phyloP scores from a whole-genome alignment of 2,329 filamentous ascomycete genomes.

The Fusarium solani-melongenae region DNA sequence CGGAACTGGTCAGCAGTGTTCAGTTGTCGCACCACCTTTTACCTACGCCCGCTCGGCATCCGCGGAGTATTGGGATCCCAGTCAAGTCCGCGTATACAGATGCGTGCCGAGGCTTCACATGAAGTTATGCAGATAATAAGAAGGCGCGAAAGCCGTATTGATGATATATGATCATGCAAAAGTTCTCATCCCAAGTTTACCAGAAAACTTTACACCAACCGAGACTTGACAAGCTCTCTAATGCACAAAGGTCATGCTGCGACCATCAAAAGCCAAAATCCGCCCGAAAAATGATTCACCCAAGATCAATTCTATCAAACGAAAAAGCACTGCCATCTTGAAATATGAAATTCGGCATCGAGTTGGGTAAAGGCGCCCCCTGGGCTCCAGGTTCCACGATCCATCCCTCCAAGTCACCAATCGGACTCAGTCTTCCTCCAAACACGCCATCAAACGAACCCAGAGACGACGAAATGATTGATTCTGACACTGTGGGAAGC shows the following conservation, averaged over 20 bases:
- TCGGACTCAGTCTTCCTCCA: background rate
- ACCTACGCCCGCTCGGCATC: background rate
- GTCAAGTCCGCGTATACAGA: background rate
- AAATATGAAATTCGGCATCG: conserved; percentile 10
- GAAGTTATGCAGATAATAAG: background rate
- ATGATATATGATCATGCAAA: background rate
- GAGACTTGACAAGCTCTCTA: background rate
- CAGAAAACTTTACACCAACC: background rate
- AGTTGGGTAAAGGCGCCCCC: background rate
- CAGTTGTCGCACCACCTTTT: background rate
- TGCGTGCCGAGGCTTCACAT: background rate
- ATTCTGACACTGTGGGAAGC: background rate
- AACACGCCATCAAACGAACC: background rate
- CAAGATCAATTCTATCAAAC: conserved; percentile 3
- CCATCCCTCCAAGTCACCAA: conserved; percentile 12
- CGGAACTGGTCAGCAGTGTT: background rate
- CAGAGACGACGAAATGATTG: background rate
- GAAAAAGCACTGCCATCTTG: conserved; percentile 5
- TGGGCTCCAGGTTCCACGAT: conserved; percentile 5
- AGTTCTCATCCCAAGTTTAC: background rate
- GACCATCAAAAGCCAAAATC: background rate
- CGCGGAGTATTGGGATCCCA: background rate
- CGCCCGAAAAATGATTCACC: background rate
- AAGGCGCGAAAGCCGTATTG: background rate
- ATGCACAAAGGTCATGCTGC: background rate